These are phyloP conservation scores for Xylariomycetidae sp. DNA, from an alignment of 2,329 filamentous ascomycete species.

Conservation along the genomic window DNA sequence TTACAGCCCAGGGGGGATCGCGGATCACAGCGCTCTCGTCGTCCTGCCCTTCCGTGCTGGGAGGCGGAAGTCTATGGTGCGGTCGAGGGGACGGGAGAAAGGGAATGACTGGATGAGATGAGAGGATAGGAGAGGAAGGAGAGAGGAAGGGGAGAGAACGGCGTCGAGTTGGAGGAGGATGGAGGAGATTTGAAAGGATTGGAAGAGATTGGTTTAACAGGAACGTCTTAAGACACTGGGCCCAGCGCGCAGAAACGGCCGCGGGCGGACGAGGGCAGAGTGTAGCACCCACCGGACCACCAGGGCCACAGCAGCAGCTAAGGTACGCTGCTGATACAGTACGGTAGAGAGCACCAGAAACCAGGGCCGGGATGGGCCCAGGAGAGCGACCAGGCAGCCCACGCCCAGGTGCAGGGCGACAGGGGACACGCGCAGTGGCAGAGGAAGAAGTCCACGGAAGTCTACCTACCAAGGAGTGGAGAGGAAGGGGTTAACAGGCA, in stretches of 20 bases:
- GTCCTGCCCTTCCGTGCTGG: too few species aligned
- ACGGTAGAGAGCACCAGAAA: conserved; percentile 7
- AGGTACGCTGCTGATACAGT: neutral
- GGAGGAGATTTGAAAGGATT: conserved; percentile 49
- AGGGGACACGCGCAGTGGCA: conserved; percentile 6
- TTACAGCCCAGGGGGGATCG: too few species aligned
- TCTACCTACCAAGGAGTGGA: too few species aligned
- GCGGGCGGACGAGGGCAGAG: conserved; percentile 2
- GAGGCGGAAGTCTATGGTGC: too few species aligned
- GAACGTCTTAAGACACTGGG: conserved; percentile 38
- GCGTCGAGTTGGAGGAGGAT: conserved; percentile 48
- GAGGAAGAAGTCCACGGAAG: too few species aligned
- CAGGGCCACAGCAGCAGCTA: conserved; percentile 1
- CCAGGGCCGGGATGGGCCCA: conserved; percentile 15
- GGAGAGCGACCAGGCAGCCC: conserved; percentile 6
- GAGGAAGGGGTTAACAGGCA: too few species aligned
- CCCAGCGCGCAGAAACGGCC: conserved; percentile 13
- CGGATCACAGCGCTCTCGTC: too few species aligned
- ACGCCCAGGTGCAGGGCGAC: conserved; percentile 13
- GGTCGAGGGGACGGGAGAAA: conserved; percentile 31
- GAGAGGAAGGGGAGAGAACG: conserved; percentile 29
- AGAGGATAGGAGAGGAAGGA: conserved; percentile 30
- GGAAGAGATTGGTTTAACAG: conserved; percentile 41
- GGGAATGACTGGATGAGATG: conserved; percentile 50
- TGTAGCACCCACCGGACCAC: neutral